These are phyloP conservation scores for Vitis labrusca DNA, from an alignment of 164 flowering plant species.

Conservation along the genomic window DNA sequence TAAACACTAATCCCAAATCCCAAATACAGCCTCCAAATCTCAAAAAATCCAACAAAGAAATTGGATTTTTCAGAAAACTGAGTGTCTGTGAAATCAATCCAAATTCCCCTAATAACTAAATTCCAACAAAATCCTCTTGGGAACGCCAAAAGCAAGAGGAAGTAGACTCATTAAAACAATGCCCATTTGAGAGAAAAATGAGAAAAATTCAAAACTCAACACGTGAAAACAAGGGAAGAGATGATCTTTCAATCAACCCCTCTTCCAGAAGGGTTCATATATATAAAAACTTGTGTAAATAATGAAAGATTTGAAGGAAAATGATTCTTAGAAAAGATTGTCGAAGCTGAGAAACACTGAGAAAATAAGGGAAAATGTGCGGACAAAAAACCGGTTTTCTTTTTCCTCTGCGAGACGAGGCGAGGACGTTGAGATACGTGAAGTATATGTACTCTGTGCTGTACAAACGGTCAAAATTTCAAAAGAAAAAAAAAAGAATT, in stretches of 20 bases:
- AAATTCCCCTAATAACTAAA: background rate
- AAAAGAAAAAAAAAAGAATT: background rate
- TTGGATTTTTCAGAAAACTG: too few species aligned
- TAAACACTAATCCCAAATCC: background rate
- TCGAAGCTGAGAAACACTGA: conserved; percentile 8
- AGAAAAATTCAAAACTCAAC: too few species aligned
- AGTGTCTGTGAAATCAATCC: background rate
- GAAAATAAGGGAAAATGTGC: background rate
- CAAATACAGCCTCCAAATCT: background rate
- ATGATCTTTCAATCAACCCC: background rate
- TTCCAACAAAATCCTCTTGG: background rate
- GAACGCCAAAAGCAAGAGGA: background rate
- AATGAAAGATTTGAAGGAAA: background rate
- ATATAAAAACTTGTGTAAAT: too few species aligned
- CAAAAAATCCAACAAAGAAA: conserved; percentile 1
- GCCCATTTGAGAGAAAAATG: background rate
- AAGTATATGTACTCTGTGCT: conserved; percentile 15
- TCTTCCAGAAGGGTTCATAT: background rate
- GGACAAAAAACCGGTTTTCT: background rate
- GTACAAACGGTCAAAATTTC: conserved; percentile 33
- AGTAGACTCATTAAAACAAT: background rate
- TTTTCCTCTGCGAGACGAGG: conserved; percentile 11
- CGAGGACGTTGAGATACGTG: conserved; percentile 40
- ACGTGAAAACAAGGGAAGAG: background rate
- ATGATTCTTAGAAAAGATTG: background rate